Base-by-base conservation (phyloP, 2,329 filamentous ascomycete species). In the Hypomyces rosellus region DNA sequence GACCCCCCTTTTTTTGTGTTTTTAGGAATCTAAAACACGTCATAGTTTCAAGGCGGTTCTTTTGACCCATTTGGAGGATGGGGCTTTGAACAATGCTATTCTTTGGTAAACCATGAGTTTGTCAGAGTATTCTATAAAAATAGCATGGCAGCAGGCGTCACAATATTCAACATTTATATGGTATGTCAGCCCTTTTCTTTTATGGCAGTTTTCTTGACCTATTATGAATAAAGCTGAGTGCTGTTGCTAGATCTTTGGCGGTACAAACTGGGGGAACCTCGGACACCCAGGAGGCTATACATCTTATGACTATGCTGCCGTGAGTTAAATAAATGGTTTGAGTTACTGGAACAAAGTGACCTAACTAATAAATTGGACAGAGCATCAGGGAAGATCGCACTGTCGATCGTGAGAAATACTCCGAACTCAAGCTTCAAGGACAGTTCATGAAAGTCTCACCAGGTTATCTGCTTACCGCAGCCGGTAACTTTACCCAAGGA, bases 221-320 rank as follows among this genome's bases (percentile, higher is more conserved):
- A 38, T 38, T 37, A 13, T n/a, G 6, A 30, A 30, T 30, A 11
- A 30, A 30, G 25, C 25, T 30, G 9, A 30, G 8, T 11, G 8
- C 9, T 30, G 8, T 30, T 30, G 25, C 2, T 34, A 80, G 78
- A 83, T 78, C 1, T 88, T 77, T 56, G 88, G 88, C 13, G 88
- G 88, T 5, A 91, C 88, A 0, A 93, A 92, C 62, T 92, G 88
- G 88, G 88, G 88, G 0, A 91, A 89, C 54, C 66, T 89, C 4
- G 85, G 87, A 0, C 81, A 89, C 56, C 76, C 84, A 9, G 83
- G 81, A 11, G 81, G 76, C 3, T 84, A 84, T 53, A 82, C 78
- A 0, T 77, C 74, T 0, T 79, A 80, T 44, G 77, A 81, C 53
- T 81, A 80, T 46, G 76, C 71, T 7, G 70, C 74, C 2, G 68